phyloP scores from a whole-genome alignment of 2,329 filamentous ascomycete genomes.

The Exophiala spinifera region DNA sequence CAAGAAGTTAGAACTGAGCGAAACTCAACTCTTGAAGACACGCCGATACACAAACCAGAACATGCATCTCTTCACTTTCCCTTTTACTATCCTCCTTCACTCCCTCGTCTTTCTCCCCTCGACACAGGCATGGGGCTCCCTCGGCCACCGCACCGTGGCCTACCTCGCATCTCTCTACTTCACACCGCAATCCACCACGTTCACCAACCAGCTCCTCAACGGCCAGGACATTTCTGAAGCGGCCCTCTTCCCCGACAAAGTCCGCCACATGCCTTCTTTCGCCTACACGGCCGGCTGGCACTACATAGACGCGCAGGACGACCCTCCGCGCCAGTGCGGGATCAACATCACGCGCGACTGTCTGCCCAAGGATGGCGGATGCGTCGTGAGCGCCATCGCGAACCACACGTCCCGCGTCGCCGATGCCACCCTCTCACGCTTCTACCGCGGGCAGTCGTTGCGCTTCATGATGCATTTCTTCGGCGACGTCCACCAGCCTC shows the following conservation, averaged over 20 bases:
- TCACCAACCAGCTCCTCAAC: slow-evolving; percentile 26
- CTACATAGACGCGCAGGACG: slow-evolving; percentile 30
- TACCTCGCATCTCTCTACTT: slow-evolving; percentile 45
- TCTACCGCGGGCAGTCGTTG: slow-evolving; percentile 40
- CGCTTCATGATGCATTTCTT: slow-evolving; percentile 56
- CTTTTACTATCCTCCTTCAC: neutral
- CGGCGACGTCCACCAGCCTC: slow-evolving; percentile 71
- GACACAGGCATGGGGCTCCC: slow-evolving; percentile 45
- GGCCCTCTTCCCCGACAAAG: slow-evolving; percentile 29
- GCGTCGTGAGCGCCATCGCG: slow-evolving; percentile 52
- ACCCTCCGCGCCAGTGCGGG: slow-evolving; percentile 23
- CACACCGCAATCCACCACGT: slow-evolving; percentile 13
- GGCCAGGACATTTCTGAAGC: slow-evolving; percentile 30
- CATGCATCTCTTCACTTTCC: neutral
- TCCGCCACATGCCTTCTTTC: slow-evolving; percentile 28
- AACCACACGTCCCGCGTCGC: slow-evolving; percentile 47
- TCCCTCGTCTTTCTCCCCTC: slow-evolving; percentile 2
- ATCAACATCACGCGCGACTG: slow-evolving; percentile 49
- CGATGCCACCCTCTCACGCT: slow-evolving; percentile 33
- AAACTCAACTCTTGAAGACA: too few species aligned
- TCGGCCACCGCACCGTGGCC: slow-evolving; percentile 55
- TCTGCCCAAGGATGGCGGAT: slow-evolving; percentile 41
- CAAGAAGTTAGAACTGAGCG: too few species aligned
- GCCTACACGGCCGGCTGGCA: slow-evolving; percentile 28
- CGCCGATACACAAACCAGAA: too few species aligned